Conservation (phyloP, 2,329 filamentous ascomycete species). For the Neopestalotiopsis sp. region DNA sequence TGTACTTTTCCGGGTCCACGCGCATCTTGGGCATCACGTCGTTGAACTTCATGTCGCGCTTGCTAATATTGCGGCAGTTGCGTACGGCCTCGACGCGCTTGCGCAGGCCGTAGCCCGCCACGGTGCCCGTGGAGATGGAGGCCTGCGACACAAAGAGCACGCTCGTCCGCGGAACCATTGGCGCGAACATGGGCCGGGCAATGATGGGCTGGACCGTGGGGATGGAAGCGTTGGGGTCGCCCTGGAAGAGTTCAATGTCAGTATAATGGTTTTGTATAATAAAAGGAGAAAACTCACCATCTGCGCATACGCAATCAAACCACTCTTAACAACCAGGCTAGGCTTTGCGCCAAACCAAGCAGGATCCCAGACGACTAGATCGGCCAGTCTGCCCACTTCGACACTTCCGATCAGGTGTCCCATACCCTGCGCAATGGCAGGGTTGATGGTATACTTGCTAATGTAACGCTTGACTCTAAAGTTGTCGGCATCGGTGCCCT, state of each 20-base stretch:
- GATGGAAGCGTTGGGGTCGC: slow-evolving; percentile 83
- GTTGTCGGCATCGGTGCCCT: slow-evolving; percentile 82
- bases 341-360: slow-evolving; percentile 90
- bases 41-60: slow-evolving; percentile 92
- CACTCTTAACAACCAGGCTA: slow-evolving; percentile 80
- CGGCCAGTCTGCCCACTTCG: slow-evolving; percentile 88
- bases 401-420: slow-evolving; percentile 83
- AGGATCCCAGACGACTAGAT: slow-evolving; percentile 87
- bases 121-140: slow-evolving; percentile 69
- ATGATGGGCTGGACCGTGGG: slow-evolving; percentile 87
- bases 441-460: slow-evolving; percentile 96
- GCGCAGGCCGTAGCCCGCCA: slow-evolving; percentile 74
- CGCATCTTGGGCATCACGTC: slow-evolving; percentile 83
- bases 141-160: slow-evolving; percentile 84
- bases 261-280: not conserved
- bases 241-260: slow-evolving; percentile 49
- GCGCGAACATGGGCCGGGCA: slow-evolving; percentile 84
- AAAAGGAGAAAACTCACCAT: slow-evolving; percentile 65
- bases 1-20: slow-evolving; percentile 91
- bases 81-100: slow-evolving; percentile 83
- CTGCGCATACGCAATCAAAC: slow-evolving; percentile 80
- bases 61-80: slow-evolving; percentile 76
- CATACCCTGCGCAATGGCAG: slow-evolving; percentile 91
- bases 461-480: slow-evolving; percentile 91
- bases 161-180: slow-evolving; percentile 72